Evolutionary conservation across 1,139 yeast species (phyloP), one percentile per base, ranked within the genome.

Genomic region (Nakaseomyces uthaithaninus): DNA sequence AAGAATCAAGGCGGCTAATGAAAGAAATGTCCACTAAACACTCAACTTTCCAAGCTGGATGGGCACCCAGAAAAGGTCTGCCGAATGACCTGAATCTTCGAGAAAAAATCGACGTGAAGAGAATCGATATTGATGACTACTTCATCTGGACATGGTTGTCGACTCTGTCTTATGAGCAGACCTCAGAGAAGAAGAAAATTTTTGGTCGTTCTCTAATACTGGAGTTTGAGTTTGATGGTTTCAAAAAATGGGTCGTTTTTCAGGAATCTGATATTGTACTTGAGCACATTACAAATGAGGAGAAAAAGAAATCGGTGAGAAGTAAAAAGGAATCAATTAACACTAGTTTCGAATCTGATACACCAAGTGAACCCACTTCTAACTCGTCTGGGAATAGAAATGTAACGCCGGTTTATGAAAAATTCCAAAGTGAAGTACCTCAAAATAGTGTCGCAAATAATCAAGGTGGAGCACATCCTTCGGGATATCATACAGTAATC

Each of bases 61-160:
- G 70, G 70, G 60, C 63, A 8, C 47, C 49, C 24, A 45, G 54
- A 33, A 48, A 45, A 16, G 46, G 52, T 24, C 24, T 48, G 11
- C 39, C 49, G 5, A 43, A 47, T 23, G 43, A 38, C 4, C 39
- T 45, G 12, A 40, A 40, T 33, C 34, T 28, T 10, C 44, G 38
- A 26, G 57, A 52, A 27, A 43, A 38, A 15, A 61, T 66, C 8
- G 73, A 77, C 23, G 77, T 85, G 2, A 62, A 69, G 14, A 74
- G 83, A 46, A 80, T 83, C 1, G 72, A 85, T 2, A 75, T 86
- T 24, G 94, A 84, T 60, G 95, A 86, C 56, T 86, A 82, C 56
- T 85, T 80, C 54, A 83, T 85, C 22, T 86, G 95, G 95, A 75
- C 94, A 0, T 86, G 95, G 95, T 66, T 85, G 51, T 77, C 87